These are phyloP conservation scores for Lodderomyces theae DNA, from an alignment of 1,139 yeast genomes.

Conservation along the genomic window DNA sequence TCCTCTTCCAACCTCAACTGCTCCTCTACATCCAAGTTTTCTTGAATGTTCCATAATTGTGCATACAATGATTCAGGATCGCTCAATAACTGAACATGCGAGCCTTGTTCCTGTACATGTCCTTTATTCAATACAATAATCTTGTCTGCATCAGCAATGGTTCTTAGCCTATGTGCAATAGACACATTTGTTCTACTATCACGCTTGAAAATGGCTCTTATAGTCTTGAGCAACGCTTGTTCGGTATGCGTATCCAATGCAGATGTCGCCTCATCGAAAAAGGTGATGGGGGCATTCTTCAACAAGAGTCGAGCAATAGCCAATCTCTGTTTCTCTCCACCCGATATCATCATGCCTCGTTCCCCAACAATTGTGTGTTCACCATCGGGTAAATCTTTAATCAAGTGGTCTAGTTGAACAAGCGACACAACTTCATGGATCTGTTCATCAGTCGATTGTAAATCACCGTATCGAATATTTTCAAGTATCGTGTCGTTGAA, in stretches of 20 bases:
- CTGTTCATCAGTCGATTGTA: constrained; percentile 72
- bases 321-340: constrained; percentile 95
- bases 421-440: constrained; percentile 59
- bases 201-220: constrained; percentile 58
- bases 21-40: constrained; percentile 56
- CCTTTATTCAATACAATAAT: constrained; percentile 86
- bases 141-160: constrained; percentile 92
- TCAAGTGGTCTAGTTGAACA: constrained; percentile 66
- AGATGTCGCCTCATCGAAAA: constrained; percentile 96
- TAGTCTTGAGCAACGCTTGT: constrained; percentile 73
- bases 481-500: constrained; percentile 89
- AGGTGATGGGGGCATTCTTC: constrained; percentile 84
- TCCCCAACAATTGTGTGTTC: constrained; percentile 91
- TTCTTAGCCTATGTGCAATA: constrained; percentile 90
- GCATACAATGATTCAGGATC: constrained; percentile 61
- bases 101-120: constrained; percentile 80
- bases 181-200: constrained; percentile 72
- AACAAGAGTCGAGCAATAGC: constrained; percentile 88
- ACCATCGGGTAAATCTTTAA: constrained; percentile 79
- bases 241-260: constrained; percentile 97
- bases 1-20: constrained; percentile 16
- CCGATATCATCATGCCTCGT: constrained; percentile 96
- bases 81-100: constrained; percentile 60
- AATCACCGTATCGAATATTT: constrained; percentile 82
- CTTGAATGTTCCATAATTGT: constrained; percentile 90